phyloP scores from a whole-genome alignment of 2,329 filamentous ascomycete species.

The Alternaria infectoria region DNA sequence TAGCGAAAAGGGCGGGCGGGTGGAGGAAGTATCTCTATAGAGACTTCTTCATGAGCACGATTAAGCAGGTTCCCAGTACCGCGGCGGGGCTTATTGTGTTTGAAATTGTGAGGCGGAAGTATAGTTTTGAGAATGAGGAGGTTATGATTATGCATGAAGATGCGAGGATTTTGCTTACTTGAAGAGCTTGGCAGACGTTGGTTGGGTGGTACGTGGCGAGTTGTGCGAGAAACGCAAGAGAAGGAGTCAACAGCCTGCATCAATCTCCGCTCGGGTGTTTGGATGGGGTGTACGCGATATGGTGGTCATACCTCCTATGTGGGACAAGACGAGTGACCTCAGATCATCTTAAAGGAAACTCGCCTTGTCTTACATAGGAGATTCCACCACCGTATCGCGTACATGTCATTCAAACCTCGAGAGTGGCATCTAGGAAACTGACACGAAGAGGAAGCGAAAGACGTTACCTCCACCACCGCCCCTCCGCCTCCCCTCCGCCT shows the following conservation, averaged over 20 bases:
- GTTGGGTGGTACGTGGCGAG: too few relatives aligned
- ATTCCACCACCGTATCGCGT: neutral
- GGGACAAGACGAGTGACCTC: neutral
- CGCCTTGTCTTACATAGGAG: neutral
- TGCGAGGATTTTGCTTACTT: conserved; percentile 70
- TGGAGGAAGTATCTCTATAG: conserved; percentile 71
- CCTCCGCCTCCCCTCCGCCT: too few relatives aligned
- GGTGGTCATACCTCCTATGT: neutral
- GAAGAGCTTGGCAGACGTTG: neutral
- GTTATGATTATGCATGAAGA: conserved; percentile 63
- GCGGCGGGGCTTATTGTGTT: conserved; percentile 80
- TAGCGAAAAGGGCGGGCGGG: conserved; percentile 65
- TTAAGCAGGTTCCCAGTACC: conserved; percentile 77
- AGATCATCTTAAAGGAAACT: neutral
- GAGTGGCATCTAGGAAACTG: neutral
- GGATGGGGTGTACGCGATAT: neutral
- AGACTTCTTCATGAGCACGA: conserved; percentile 74
- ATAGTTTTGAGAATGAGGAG: conserved; percentile 67
- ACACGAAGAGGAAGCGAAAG: too few relatives aligned
- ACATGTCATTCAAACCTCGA: neutral
- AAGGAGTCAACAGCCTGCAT: neutral
- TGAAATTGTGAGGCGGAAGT: conserved; percentile 76
- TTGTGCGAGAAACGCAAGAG: neutral
- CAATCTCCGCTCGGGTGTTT: neutral
- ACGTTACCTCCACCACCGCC: too few relatives aligned